Conservation (phyloP, 208 protist genomes). For the Crithidia brevicula region DNA sequence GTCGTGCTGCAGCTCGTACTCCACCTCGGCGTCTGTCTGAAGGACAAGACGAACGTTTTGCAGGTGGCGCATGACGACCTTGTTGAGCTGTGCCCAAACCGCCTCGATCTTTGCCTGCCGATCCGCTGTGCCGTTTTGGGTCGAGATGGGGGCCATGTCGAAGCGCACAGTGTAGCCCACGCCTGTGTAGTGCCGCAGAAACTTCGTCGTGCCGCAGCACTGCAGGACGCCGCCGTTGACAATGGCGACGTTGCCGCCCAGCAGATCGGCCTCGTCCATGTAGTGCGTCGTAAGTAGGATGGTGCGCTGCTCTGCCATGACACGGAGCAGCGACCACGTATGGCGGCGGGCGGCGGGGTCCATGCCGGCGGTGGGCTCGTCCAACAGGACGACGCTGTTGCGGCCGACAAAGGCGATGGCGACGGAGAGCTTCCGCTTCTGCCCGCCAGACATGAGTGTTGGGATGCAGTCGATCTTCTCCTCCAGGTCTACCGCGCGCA, state of each 20-base stretch:
- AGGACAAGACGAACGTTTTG: slow-evolving; percentile 16
- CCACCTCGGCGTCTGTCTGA: slow-evolving; percentile 42
- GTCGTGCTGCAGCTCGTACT: slow-evolving; percentile 45
- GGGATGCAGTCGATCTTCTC: slow-evolving; percentile 59
- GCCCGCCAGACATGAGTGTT: slow-evolving; percentile 54
- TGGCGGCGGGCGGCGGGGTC: slow-evolving; percentile 74
- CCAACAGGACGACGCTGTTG: slow-evolving; percentile 74
- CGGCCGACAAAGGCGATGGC: slow-evolving; percentile 85
- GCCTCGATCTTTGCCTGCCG: slow-evolving; percentile 16
- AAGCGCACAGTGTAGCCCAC: slow-evolving; percentile 64
- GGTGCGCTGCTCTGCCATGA: slow-evolving; percentile 40
- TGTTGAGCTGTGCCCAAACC: slow-evolving; percentile 35
- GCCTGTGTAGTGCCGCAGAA: slow-evolving; percentile 62
- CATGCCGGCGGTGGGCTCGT: slow-evolving; percentile 92
- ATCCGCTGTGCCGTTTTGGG: not conserved
- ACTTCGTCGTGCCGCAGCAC: slow-evolving; percentile 61
- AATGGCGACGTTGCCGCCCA: slow-evolving; percentile 92
- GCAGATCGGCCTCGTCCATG: slow-evolving; percentile 96
- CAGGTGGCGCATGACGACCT: slow-evolving; percentile 33
- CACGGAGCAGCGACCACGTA: slow-evolving; percentile 68
- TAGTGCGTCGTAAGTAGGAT: slow-evolving; percentile 88
- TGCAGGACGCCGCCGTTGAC: slow-evolving; percentile 61
- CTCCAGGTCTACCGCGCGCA: slow-evolving; percentile 51
- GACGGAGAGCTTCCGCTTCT: slow-evolving; percentile 79
- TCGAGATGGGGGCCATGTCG: slow-evolving; percentile 19